phyloP scores from a whole-genome alignment of 352 stramenopile species.

The Phytophthora palmivora region DNA sequence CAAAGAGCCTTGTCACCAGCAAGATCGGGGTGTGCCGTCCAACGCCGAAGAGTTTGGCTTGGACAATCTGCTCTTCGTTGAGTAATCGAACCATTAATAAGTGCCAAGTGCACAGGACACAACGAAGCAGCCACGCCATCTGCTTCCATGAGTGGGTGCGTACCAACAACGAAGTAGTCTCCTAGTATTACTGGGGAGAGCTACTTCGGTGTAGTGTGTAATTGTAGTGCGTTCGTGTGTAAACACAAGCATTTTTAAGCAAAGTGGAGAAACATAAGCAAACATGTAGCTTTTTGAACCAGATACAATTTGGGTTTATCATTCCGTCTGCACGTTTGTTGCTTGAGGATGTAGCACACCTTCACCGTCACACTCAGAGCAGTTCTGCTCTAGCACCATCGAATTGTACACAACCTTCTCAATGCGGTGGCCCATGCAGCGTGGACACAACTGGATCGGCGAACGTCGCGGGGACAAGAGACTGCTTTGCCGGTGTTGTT shows the following conservation, averaged over 20 bases:
- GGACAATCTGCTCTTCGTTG: slow-evolving; percentile 72
- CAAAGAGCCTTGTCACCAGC: slow-evolving; percentile 47
- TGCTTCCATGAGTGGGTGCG: slow-evolving; percentile 6
- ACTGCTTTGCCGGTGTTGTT: slow-evolving; percentile 30
- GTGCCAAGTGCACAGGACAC: neutral
- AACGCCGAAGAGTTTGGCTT: slow-evolving; percentile 69
- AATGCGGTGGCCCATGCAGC: slow-evolving; percentile 65
- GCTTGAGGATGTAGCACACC: slow-evolving; percentile 40
- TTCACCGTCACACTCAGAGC: slow-evolving; percentile 60
- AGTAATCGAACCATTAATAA: slow-evolving; percentile 39
- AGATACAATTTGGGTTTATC: slow-evolving; percentile 1
- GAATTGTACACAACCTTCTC: slow-evolving; percentile 62
- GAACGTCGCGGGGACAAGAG: slow-evolving; percentile 1
- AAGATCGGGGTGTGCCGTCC: slow-evolving; percentile 48
- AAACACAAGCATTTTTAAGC: slow-evolving; percentile 16
- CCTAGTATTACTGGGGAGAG: slow-evolving; percentile 13
- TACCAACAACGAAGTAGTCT: slow-evolving; percentile 21
- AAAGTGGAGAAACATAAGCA: slow-evolving; percentile 13
- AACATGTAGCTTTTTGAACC: slow-evolving; percentile 27
- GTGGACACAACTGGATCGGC: slow-evolving; percentile 50
- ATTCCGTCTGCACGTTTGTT: neutral
- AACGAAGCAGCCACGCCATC: slow-evolving; percentile 7
- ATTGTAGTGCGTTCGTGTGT: slow-evolving; percentile 33
- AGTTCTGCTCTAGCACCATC: slow-evolving; percentile 66
- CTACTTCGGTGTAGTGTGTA: slow-evolving; percentile 35